Evolutionary conservation across 1,284 basidiomycete species (phyloP).

Genomic region (Ceratorhiza oryzae-sativae): DNA sequence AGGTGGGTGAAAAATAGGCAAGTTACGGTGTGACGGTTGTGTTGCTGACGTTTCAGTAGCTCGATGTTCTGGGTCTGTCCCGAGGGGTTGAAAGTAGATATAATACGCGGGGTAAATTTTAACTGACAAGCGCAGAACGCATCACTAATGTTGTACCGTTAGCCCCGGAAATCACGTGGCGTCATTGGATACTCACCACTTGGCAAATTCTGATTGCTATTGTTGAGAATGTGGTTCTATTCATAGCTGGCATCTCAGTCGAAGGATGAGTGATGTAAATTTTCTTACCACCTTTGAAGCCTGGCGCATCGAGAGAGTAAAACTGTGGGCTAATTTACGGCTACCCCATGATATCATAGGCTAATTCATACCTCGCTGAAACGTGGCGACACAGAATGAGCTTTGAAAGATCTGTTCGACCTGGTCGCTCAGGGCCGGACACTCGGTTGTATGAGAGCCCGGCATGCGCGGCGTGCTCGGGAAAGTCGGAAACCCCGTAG

Average conservation of each 20-base stretch:
- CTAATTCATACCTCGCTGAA: too few relatives aligned
- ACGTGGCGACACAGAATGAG: too few relatives aligned
- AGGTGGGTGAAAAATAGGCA: conserved; percentile 60
- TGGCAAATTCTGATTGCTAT: conserved; percentile 60
- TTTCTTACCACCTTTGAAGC: conserved; percentile 23
- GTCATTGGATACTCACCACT: conserved; percentile 56
- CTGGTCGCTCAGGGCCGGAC: too few relatives aligned
- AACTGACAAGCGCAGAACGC: conserved; percentile 59
- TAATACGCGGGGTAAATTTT: neutral
- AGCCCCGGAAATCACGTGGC: neutral
- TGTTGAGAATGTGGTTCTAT: conserved; percentile 65
- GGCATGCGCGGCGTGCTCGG: too few relatives aligned
- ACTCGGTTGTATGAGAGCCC: too few relatives aligned
- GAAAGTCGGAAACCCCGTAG: too few relatives aligned
- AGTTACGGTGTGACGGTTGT: conserved; percentile 62
- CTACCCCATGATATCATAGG: too few relatives aligned
- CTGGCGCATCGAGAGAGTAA: neutral
- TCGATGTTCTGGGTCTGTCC: neutral
- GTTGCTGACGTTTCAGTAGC: conserved; percentile 42
- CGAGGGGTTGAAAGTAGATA: too few relatives aligned
- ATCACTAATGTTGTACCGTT: conserved; percentile 53
- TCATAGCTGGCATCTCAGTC: neutral
- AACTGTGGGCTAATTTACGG: too few relatives aligned
- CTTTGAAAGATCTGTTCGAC: too few relatives aligned
- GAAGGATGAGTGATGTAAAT: too few relatives aligned